A percentile compares a stretch with the other conserved stretches of the same genome.
These are phyloP conservation scores for Lasiodiplodia sp. DNA, from an alignment of 2,329 filamentous ascomycete genomes.

Conservation along the genomic window DNA sequence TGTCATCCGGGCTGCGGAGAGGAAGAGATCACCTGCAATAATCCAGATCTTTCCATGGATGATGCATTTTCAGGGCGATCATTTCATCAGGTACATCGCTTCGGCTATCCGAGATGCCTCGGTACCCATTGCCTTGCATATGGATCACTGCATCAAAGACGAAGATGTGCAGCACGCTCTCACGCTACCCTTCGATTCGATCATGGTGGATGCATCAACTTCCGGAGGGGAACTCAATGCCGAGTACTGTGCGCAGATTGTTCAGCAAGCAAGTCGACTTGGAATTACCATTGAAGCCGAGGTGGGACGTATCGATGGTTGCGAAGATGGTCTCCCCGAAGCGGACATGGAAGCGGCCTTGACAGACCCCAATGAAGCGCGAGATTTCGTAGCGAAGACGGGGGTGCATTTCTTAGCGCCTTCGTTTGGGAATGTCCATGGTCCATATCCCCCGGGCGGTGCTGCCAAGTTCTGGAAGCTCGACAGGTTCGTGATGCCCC, in stretches of 20 bases:
- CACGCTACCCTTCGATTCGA: conserved; percentile 11
- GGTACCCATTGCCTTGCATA: conserved; percentile 50
- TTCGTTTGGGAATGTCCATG: conserved; percentile 32
- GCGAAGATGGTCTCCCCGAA: not conserved
- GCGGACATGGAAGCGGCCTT: not conserved
- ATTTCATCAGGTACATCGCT: conserved; percentile 2
- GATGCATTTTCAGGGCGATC: not conserved
- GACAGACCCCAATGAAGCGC: conserved; percentile 7
- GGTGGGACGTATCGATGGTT: conserved; percentile 20
- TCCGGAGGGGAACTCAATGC: not conserved
- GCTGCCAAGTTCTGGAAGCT: conserved; percentile 30
- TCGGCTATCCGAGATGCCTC: conserved; percentile 57
- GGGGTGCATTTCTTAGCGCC: conserved; percentile 24
- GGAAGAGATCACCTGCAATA: conserved; percentile 43
- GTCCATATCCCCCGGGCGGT: conserved; percentile 32
- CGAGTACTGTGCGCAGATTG: not conserved
- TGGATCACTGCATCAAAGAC: conserved; percentile 26
- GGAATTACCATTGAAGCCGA: conserved; percentile 17
- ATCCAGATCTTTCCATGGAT: conserved; percentile 32
- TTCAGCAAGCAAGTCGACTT: not conserved
- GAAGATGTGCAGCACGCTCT: conserved; percentile 20
- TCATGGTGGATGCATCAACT: conserved; percentile 24
- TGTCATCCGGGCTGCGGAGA: conserved; percentile 44
- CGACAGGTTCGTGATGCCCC: not conserved
- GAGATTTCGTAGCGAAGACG: conserved; percentile 17